Percentiles rank a stretch among this genome's conserved stretches.
These are phyloP conservation scores for Zangia roseola DNA, from an alignment of 768 basidiomycete species.

Conservation along the genomic window DNA sequence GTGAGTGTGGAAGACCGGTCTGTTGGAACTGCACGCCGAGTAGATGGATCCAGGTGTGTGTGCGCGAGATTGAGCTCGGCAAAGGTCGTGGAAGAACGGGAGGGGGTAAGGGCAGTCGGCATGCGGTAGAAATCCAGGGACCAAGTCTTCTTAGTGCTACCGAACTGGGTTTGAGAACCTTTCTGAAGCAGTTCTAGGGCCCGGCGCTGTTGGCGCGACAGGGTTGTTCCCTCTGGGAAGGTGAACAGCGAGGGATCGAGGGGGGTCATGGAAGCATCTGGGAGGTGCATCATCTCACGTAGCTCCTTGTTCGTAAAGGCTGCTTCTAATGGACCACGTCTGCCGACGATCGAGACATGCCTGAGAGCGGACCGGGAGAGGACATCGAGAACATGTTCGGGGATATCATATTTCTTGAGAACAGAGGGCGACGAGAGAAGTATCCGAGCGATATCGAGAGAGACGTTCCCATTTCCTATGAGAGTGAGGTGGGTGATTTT, in stretches of 20 bases:
- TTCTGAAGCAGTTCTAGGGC: conserved; percentile 63
- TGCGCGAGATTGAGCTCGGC: conserved; percentile 57
- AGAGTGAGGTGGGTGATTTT: conserved; percentile 70
- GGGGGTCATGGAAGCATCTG: conserved; percentile 66
- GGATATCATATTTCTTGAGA: conserved; percentile 76
- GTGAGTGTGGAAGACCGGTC: conserved; percentile 47
- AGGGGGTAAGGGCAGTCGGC: conserved; percentile 49
- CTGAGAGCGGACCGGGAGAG: conserved; percentile 60
- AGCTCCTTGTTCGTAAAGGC: conserved; percentile 93
- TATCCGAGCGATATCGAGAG: conserved; percentile 89
- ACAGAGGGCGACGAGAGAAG: conserved; percentile 67
- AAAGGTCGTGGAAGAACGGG: conserved; percentile 17
- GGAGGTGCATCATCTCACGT: conserved; percentile 71
- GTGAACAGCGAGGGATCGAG: conserved; percentile 47
- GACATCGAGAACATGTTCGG: conserved; percentile 66
- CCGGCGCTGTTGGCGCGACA: conserved; percentile 65
- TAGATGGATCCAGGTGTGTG: conserved; percentile 52
- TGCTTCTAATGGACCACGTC: conserved; percentile 86
- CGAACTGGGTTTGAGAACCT: conserved; percentile 52
- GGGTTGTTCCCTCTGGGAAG: conserved; percentile 31
- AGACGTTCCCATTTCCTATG: conserved; percentile 94
- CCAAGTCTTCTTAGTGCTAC: conserved; percentile 65
- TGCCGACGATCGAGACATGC: conserved; percentile 80
- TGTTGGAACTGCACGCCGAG: conserved; percentile 51
- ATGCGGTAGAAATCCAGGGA: conserved; percentile 79